Evolutionary conservation across 1,284 basidiomycete species (phyloP).

Genomic region (Ceratobasidium sp.): DNA sequence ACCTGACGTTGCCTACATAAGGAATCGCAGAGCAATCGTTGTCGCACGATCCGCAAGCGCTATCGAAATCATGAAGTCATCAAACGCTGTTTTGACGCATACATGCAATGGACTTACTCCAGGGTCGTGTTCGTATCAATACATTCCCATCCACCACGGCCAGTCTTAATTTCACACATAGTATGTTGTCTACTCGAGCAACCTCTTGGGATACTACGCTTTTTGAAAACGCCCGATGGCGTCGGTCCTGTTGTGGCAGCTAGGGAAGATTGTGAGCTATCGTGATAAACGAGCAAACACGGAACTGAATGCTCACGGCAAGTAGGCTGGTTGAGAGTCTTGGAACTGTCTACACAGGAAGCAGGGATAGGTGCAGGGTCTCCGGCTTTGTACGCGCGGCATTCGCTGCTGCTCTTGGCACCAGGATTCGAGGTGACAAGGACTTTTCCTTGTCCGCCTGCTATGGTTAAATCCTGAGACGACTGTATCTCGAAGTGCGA

Average conservation of each 20-base stretch:
- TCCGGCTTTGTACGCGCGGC: slow-evolving; percentile 1
- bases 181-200: slow-evolving; percentile 2
- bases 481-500: neutral
- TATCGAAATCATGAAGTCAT: neutral
- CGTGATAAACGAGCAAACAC: neutral
- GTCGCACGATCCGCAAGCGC: slow-evolving; percentile 30
- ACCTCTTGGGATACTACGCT: slow-evolving; percentile 13
- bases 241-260: slow-evolving; percentile 7
- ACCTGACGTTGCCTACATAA: slow-evolving; percentile 18
- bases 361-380: slow-evolving; percentile 19
- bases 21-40: slow-evolving; percentile 33
- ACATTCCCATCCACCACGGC: slow-evolving; percentile 29
- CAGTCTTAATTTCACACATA: slow-evolving; percentile 7
- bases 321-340: slow-evolving; percentile 7
- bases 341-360: slow-evolving; percentile 10
- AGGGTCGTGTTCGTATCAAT: slow-evolving; percentile 16
- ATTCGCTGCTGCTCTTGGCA: slow-evolving; percentile 6
- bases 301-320: neutral
- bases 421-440: slow-evolving; percentile 12
- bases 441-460: slow-evolving; percentile 11
- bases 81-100: neutral
- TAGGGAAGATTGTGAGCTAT: neutral
- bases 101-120: neutral
- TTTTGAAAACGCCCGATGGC: slow-evolving; percentile 5
- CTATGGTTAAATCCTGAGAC: neutral